A percentile compares a stretch with the other conserved stretches of the same genome.
These are phyloP conservation scores for Hymenotorrendiella dingleyae DNA, from an alignment of 2,329 filamentous ascomycete species.

Conservation along the genomic window DNA sequence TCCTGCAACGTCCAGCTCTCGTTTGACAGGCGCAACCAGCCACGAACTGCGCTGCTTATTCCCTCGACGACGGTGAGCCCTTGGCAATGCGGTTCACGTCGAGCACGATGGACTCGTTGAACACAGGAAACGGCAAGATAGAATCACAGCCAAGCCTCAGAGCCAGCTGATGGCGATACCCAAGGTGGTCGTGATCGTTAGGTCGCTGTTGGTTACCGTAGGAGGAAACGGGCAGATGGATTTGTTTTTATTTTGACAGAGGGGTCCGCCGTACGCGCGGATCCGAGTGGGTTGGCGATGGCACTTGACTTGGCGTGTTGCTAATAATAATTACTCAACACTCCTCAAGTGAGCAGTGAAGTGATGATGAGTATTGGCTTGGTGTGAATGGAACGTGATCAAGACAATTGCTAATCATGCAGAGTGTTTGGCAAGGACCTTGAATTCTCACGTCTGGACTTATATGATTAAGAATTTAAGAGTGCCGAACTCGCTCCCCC, in stretches of 20 bases:
- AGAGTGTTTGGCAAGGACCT: background rate
- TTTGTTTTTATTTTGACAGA: no score
- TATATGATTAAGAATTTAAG: background rate
- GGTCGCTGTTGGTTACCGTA: no score
- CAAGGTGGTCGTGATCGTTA: no score
- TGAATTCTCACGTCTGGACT: background rate
- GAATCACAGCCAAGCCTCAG: background rate
- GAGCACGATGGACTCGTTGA: background rate
- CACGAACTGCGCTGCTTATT: background rate
- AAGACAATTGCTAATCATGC: background rate
- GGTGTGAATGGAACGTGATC: background rate
- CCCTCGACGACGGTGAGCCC: constrained; percentile 1
- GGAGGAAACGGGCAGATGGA: no score
- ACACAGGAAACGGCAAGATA: background rate
- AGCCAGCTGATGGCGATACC: no score
- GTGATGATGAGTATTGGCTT: background rate
- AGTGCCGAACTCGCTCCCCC: no score
- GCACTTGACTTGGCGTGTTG: no score
- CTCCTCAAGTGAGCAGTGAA: background rate
- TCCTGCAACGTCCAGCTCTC: background rate
- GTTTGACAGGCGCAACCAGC: background rate
- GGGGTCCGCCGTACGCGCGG: no score
- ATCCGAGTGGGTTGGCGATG: no score
- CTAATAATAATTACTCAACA: no score
- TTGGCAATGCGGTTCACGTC: background rate